Evolutionary conservation across 2,329 filamentous ascomycete species (phyloP), one percentile per base, ranked within the genome.

Genomic region (Hypoxylon sp.): DNA sequence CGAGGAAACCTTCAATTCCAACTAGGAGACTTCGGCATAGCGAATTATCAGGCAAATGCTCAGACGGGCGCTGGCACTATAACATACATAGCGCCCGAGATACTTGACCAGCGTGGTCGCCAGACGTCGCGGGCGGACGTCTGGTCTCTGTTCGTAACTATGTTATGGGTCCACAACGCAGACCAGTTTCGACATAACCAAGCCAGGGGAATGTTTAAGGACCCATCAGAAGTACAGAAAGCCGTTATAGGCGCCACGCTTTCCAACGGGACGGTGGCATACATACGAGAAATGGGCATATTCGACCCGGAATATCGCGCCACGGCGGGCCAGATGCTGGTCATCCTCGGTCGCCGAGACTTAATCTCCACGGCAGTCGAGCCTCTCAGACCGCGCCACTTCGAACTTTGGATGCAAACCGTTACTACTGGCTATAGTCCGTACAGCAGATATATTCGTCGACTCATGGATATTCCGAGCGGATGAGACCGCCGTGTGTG

Each of bases 71-170:
- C 30, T 36, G 67, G 65, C 12, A 65, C 62, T 2, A 14, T 20
- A 1, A 1, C 40, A 8, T 67, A 30, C 26, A 33, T 46, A 16
- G 50, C 56, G 1, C 66, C 66, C 1, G 59, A 69, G 26, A 24
- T 33, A 12, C 4, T 1, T 12, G 9, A 12, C 30, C 3, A 14
- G 30, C 30, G 2, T 11, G 9, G 9, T 2, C 30, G 9, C 12
- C 30, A 33, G 11, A 33, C 30, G 14, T 33, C 30, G 8, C 9
- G 44, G 48, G 24, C 16, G 24, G 66, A 69, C 36, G 18, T 67
- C 1, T 69, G 60, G 60, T 64, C 64, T n/a, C 36, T 69, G 12
- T 67, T 52, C 16, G 14, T 64, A 26, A 64, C 55, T 20, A 42
- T 67, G 49, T 2, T 64, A 16, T 61, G 44, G 38, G 16, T 57